These are phyloP conservation scores for Saccharomycopsis capsularis DNA, from an alignment of 805 yeast species.

Conservation along the genomic window DNA sequence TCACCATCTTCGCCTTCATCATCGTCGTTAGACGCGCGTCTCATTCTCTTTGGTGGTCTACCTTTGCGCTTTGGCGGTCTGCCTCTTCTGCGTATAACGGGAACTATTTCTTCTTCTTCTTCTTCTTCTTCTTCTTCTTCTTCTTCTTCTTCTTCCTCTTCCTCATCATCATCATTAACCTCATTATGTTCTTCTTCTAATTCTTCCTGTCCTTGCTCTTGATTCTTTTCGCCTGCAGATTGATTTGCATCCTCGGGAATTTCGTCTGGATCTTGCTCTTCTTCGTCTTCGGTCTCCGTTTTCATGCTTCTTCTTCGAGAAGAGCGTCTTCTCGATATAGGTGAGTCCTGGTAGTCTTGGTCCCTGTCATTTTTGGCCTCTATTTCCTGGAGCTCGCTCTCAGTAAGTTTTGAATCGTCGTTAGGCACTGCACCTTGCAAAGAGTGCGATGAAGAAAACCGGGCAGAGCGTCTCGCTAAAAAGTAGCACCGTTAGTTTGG, in stretches of 20 bases:
- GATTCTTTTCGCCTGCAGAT: constrained; percentile 7
- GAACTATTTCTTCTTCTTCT: constrained; percentile 27
- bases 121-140: constrained; percentile 9
- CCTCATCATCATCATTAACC: constrained; percentile 24
- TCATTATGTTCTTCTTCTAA: constrained; percentile 24
- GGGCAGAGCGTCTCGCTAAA: neutral
- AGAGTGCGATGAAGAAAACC: neutral
- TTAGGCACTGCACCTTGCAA: no score
- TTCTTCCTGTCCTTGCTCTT: constrained; percentile 24
- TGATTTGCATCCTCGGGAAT: constrained; percentile 7
- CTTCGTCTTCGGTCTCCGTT: constrained; percentile 15
- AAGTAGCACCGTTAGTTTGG: no score
- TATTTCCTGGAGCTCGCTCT: neutral
- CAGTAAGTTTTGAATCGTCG: neutral
- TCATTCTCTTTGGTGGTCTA: constrained; percentile 19
- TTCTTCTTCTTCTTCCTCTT: constrained; percentile 5
- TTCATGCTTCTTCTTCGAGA: constrained; percentile 20
- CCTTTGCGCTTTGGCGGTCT: constrained; percentile 24
- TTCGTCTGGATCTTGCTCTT: constrained; percentile 14
- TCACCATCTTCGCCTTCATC: constrained; percentile 26
- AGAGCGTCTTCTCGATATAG: constrained; percentile 18
- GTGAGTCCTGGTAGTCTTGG: constrained; percentile 14
- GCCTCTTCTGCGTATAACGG: constrained; percentile 28
- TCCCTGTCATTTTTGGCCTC: constrained; percentile 14
- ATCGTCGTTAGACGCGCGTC: constrained; percentile 21